phyloP scores from a whole-genome alignment of 1,284 basidiomycete species.

The Athelia sp. region DNA sequence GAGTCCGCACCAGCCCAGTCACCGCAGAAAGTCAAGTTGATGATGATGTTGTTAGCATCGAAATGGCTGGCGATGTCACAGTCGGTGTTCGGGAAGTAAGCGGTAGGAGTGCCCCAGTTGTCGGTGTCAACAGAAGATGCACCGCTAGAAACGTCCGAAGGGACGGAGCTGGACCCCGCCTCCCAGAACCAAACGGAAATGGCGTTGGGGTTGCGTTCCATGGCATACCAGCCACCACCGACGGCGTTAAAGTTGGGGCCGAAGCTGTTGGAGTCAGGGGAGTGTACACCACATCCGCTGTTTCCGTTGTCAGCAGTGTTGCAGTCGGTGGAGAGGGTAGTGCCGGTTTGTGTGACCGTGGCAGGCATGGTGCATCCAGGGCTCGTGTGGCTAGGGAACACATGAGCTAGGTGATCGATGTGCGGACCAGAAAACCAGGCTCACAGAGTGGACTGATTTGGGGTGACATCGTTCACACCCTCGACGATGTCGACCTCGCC shows the following conservation, averaged over 20 bases:
- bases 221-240: slow-evolving; percentile 39
- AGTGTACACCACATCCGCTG: slow-evolving; percentile 39
- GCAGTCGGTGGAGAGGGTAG: slow-evolving; percentile 25
- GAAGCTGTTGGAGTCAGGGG: slow-evolving; percentile 29
- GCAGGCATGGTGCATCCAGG: slow-evolving; percentile 2
- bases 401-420: slow-evolving; percentile 5
- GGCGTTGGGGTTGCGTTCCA: slow-evolving; percentile 29
- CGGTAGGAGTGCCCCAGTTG: slow-evolving; percentile 17
- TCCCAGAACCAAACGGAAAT: slow-evolving; percentile 40
- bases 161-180: slow-evolving; percentile 17
- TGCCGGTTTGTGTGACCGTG: not conserved
- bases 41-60: slow-evolving; percentile 20
- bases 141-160: slow-evolving; percentile 22
- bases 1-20: slow-evolving; percentile 27
- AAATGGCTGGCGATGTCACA: slow-evolving; percentile 17
- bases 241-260: slow-evolving; percentile 36
- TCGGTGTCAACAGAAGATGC: slow-evolving; percentile 20
- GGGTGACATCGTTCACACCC: slow-evolving; percentile 28
- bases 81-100: slow-evolving; percentile 5
- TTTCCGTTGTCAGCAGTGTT: slow-evolving; percentile 22
- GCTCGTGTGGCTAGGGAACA: not conserved
- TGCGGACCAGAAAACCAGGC: slow-evolving; percentile 27
- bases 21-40: slow-evolving; percentile 26
- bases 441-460: slow-evolving; percentile 37
- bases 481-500: slow-evolving; percentile 30